phyloP scores from a whole-genome alignment of 306 rosid species.

The Acacia crassicarpa region DNA sequence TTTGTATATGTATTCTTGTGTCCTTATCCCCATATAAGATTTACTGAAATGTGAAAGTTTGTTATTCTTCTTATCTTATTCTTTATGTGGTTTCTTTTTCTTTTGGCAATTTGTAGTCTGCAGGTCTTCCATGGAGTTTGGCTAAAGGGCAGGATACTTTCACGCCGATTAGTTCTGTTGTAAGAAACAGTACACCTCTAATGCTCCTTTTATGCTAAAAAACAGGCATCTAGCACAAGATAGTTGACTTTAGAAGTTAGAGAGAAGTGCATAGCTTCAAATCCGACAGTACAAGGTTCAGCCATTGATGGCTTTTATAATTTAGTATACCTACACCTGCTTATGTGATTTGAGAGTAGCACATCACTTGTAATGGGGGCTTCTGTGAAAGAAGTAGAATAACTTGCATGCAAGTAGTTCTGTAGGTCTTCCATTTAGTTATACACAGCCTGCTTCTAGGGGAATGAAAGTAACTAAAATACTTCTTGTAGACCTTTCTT shows the following conservation, averaged over 20 bases:
- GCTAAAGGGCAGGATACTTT: slow-evolving; percentile 97
- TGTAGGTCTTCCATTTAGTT: slow-evolving; percentile 3
- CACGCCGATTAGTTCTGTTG: slow-evolving; percentile 87
- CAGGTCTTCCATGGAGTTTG: slow-evolving; percentile 95
- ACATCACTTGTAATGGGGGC: not conserved
- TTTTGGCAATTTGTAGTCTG: slow-evolving; percentile 57
- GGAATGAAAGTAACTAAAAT: not conserved
- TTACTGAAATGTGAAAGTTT: not conserved
- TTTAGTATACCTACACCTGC: not conserved
- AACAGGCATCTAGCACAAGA: slow-evolving; percentile 4
- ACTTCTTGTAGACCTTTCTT: slow-evolving; percentile 4
- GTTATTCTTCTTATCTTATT: slow-evolving; percentile 7
- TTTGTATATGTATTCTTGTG: not conserved
- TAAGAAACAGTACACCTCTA: slow-evolving; percentile 26
- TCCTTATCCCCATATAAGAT: slow-evolving; percentile 14
- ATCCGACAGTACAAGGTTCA: slow-evolving; percentile 14
- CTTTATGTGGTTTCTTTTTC: slow-evolving; percentile 4
- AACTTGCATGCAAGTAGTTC: slow-evolving; percentile 22
- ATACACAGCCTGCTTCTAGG: not conserved
- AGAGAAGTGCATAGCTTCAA: slow-evolving; percentile 10
- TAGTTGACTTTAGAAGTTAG: not conserved
- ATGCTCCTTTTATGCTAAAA: slow-evolving; percentile 21
- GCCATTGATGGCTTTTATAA: not conserved
- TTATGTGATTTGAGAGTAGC: not conserved
- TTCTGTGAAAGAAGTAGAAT: not conserved